Evolutionary conservation across 352 stramenopile species (phyloP), one percentile per base, ranked within the genome.

Genomic region (Pythium volutum): DNA sequence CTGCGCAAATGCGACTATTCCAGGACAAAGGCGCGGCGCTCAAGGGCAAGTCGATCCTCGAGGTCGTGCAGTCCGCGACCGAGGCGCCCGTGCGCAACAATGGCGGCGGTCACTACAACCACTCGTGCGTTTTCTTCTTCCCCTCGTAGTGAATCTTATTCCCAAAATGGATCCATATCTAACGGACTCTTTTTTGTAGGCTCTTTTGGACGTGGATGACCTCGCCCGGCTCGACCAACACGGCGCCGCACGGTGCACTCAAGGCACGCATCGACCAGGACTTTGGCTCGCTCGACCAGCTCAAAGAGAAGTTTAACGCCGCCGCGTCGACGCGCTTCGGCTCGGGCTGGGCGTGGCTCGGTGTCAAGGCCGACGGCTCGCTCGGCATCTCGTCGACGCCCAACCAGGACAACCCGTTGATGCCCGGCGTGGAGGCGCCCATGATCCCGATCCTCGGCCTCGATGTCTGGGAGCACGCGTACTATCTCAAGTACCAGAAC

Each of bases 401-500:
- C 25, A 98, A 98, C 74, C 92, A 98, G 74, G 63, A 86, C 72
- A 87, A 88, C 43, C 68, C 68, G 39, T 56, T 75, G 39, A 75
- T 75, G 68, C 68, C 68, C 7, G 27, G 62, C 12, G 64, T 58
- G 4, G 64, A 70, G 51, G 59, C 69, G 48, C 68, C 68, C 8
- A 77, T 83, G 69, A 73, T 88, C 70, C 87, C 87, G 46, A 93
- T 97, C 59, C 70, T 97, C 23, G 84, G 76, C 10, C 65, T 97
- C 4, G 88, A 97, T 72, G 83, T 97, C 20, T 97, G 89, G 89
- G 87, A 97, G 65, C 82, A 92, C 65, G 74, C 81, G 4, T 92
- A 92, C 57, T 92, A 88, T 68, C 71, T 96, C 54, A 90, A 97
- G 71, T 97, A 97, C 76, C 85, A 97, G 62, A 97, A 97, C 75